Conservation (phyloP, 306 rosid genomes). For the Canavalia ensiformis region DNA sequence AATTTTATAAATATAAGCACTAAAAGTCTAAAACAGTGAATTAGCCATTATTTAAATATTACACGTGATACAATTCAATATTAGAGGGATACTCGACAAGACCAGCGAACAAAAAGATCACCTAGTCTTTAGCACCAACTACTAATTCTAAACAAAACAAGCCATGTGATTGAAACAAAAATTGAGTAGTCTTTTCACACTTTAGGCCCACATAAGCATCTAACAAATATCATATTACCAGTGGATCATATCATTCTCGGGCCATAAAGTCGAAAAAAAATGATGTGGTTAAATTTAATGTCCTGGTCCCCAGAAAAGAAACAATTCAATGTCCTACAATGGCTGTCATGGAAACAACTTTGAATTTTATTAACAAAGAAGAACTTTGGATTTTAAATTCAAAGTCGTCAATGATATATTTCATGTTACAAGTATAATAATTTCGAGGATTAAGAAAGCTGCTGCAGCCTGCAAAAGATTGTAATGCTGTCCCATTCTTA, state of each 20-base stretch:
- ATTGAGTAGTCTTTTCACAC: not conserved
- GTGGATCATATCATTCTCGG: conserved; percentile 6
- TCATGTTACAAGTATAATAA: not conserved
- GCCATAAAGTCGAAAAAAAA: not conserved
- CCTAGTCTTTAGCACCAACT: not conserved
- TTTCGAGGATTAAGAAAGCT: not conserved
- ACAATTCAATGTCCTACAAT: not conserved
- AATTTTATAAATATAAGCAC: no score
- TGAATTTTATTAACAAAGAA: no score
- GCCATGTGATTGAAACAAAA: conserved; percentile 27
- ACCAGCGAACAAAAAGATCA: conserved; percentile 13
- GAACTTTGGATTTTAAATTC: not conserved
- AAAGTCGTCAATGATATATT: not conserved
- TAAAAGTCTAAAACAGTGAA: no score
- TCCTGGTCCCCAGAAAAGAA: not conserved
- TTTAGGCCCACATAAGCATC: conserved; percentile 9
- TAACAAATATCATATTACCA: conserved; percentile 10
- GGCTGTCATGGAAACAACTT: not conserved
- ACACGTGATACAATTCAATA: not conserved
- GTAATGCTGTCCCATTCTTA: not conserved
- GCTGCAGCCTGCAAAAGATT: not conserved
- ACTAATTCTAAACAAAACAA: conserved; percentile 10
- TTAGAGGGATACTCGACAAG: not conserved
- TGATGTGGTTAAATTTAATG: not conserved
- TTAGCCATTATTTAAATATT: no score